phyloP scores from a whole-genome alignment of 441 rosid genomes.

The Dalechampia spathulata region DNA sequence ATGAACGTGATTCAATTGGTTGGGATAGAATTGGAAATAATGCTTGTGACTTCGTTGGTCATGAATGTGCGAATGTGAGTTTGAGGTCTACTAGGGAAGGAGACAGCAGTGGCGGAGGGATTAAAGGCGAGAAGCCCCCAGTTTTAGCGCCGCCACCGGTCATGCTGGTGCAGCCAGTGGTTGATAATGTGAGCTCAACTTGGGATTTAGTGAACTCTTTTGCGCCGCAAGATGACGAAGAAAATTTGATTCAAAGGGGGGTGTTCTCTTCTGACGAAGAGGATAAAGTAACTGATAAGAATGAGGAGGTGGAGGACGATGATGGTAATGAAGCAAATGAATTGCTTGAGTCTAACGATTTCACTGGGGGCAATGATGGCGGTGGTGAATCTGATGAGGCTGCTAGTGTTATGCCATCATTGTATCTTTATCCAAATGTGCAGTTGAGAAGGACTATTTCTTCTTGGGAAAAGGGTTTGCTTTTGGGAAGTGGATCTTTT shows the following conservation, averaged over 20 bases:
- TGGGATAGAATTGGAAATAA: background rate
- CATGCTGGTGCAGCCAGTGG: constrained; percentile 7
- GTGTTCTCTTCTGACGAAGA: constrained; percentile 1
- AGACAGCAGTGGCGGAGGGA: background rate
- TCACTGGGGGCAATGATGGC: background rate
- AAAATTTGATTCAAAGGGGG: background rate
- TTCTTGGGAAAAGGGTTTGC: constrained; percentile 37
- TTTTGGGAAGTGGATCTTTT: constrained; percentile 37
- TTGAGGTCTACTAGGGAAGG: background rate
- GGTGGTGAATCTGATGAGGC: background rate
- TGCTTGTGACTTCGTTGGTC: background rate
- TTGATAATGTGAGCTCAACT: constrained; percentile 23
- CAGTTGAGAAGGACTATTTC: constrained; percentile 19
- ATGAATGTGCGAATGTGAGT: background rate
- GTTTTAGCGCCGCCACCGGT: constrained; percentile 19
- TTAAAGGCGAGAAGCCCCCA: constrained; percentile 19
- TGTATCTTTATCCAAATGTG: constrained; percentile 18
- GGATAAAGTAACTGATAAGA: background rate
- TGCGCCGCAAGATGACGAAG: constrained; percentile 19
- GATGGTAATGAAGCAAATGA: constrained; percentile 6
- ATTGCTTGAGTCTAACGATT: background rate
- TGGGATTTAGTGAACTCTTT: constrained; percentile 27
- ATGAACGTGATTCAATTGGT: background rate
- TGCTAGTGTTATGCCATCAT: background rate
- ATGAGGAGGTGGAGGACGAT: constrained; percentile 3